Base-by-base conservation (phyloP, 495 filamentous ascomycete species). In the Penicillium bialowiezense region DNA sequence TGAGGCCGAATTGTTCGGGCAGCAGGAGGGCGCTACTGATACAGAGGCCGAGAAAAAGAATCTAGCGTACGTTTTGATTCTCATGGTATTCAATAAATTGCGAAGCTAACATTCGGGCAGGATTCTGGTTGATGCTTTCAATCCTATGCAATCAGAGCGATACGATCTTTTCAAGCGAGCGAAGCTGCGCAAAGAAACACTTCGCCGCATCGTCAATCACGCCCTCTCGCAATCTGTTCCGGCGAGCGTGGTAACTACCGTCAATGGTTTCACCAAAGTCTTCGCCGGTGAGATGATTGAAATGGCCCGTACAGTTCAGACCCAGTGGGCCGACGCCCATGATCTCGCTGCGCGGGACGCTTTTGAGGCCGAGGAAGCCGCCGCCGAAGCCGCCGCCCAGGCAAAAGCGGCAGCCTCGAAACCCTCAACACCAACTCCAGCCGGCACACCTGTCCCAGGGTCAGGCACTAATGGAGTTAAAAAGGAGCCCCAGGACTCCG, bases 141-240 rank as follows among this genome's bases (percentile, higher is more conserved):
- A 82, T 45, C 60, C 67, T 0, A 66, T 82, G 21, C 90, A 95
- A 63, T 82, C 79, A 14, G 72, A 82, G 33, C 81, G 91, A 40
- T 93, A 87, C 52, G 86, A 87, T 54, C 72, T 80, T 19, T 91
- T 81, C 70, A 82, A 89, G 44, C 81, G 84, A 5, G 76, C 80
- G 9, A 90, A 87, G 51, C 70, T 96, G 35, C 71, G 77, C 24
- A 83, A 83, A 44, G 78, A 80, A 48, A 79, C 78, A 1, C 74
- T 84, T 8, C 76, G 80, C 14, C 63, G 89, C 72, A 85, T 90
- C 53, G 82, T 89, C 63, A 96, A 96, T 56, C 88, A 91, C 54
- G 90, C 89, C 33, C 83, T 95, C 10, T 90, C 87, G 1, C 91
- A 96, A 65, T 93, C 89, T 15, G 89, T 91, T 3, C 86, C 89